Base-by-base conservation (phyloP, 1,284 basidiomycete genomes). In the Moesziomyces parantarcticus region DNA sequence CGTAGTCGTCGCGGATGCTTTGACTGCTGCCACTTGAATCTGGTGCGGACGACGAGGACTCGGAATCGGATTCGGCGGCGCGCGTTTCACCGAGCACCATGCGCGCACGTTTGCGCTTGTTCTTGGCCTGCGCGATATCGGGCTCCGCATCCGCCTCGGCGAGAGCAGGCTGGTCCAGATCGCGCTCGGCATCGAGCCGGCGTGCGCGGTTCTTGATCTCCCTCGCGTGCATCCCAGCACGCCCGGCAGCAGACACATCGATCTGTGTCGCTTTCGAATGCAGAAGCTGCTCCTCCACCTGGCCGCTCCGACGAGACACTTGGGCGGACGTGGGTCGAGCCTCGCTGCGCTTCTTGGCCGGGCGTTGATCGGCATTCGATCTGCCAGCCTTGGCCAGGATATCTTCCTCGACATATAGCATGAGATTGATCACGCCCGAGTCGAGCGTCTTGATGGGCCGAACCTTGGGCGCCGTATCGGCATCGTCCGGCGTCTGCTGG, bases 1-100 rank as follows among this genome's bases (percentile, higher is more conserved):
- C 87, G 80, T 92, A 94, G 11, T 84, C 85, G 1, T 86, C 86
- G 22, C 87, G 85, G 9, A 89, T 84, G 3, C 89, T 68, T 44
- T 64, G 60, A 44, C 70, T 68, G 51, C 57, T 72, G n/a, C 55
- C 63, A n/a, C 64, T 62, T 1, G 55, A 55, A 23, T 42, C 56
- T 0, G 53, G 54, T 4, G 54, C 65, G 3, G 57, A 59, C 3
- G 55, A 58, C 6, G 51, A 55, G 29, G 59, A 55, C 29, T 66
- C 71, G 1, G 54, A 52, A 1, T 55, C 59, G 13, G 58, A 51
- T 22, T 75, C 72, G 22, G 62, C 65, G 1, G 65, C 65, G 3
- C 71, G 41, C 3, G 71, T 69, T 41, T 74, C 71, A 13, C 71
- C 71, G 10, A 74, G 39, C 20, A 68, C 65, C 71, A 74, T 74